Conservation (phyloP, 2,329 filamentous ascomycete genomes). For the Epichloe elymi region DNA sequence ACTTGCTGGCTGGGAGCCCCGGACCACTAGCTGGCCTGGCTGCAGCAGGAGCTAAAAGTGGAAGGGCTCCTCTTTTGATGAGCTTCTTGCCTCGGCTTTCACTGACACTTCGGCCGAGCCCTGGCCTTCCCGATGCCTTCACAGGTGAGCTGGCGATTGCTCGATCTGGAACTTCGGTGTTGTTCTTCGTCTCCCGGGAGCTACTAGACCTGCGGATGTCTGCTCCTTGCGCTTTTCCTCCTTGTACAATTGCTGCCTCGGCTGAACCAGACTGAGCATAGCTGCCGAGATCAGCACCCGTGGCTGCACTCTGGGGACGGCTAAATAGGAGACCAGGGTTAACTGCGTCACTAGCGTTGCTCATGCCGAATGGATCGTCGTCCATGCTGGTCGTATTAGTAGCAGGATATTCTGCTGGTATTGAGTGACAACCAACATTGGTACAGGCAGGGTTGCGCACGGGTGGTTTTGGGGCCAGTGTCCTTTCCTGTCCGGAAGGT, state of each 20-base stretch:
- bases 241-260: slow-evolving; percentile 14
- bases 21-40: slow-evolving; percentile 17
- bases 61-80: slow-evolving; percentile 26
- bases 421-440: slow-evolving; percentile 16
- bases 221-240: slow-evolving; percentile 16
- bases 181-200: slow-evolving; percentile 27
- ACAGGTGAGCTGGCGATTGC: slow-evolving; percentile 35
- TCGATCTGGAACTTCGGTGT: slow-evolving; percentile 28
- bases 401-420: slow-evolving; percentile 28
- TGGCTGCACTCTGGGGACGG: slow-evolving; percentile 33
- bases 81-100: slow-evolving; percentile 37
- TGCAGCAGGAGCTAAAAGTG: slow-evolving; percentile 34
- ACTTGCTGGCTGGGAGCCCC: slow-evolving; percentile 20
- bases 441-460: slow-evolving; percentile 16
- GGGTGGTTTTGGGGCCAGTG: slow-evolving; percentile 37
- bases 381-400: slow-evolving; percentile 20
- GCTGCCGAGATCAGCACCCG: slow-evolving; percentile 25
- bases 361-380: slow-evolving; percentile 38
- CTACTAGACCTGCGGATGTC: slow-evolving; percentile 30
- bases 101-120: slow-evolving; percentile 40
- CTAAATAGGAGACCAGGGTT: slow-evolving; percentile 47
- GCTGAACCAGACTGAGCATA: slow-evolving; percentile 17
- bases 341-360: slow-evolving; percentile 35
- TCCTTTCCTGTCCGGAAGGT: slow-evolving; percentile 28
- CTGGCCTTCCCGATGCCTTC: slow-evolving; percentile 34